phyloP scores from a whole-genome alignment of 2,329 filamentous ascomycete species.

The Alternaria brassicicola region DNA sequence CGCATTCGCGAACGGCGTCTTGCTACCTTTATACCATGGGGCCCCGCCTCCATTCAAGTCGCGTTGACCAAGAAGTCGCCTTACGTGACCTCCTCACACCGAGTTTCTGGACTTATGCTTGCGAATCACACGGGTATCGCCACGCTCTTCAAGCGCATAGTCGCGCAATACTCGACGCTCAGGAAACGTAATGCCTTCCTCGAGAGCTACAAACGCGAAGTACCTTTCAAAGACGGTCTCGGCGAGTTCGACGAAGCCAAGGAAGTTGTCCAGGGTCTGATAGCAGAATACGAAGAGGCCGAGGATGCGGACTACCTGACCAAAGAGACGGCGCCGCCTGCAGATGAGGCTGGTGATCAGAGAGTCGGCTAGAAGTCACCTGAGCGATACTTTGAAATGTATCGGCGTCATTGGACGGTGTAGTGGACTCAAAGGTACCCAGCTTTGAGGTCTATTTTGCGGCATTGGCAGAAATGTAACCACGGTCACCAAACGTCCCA shows the following conservation, averaged over 20 bases:
- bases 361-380: constrained; percentile 26
- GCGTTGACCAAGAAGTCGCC: constrained; percentile 95
- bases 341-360: constrained; percentile 42
- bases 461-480: constrained; percentile 2
- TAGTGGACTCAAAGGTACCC: constrained; percentile 1
- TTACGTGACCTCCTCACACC: constrained; percentile 90
- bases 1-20: constrained; percentile 93
- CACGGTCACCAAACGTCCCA: neutral
- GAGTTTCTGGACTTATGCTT: constrained; percentile 95
- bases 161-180: constrained; percentile 90
- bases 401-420: constrained; percentile 7
- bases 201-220: constrained; percentile 94
- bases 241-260: constrained; percentile 94
- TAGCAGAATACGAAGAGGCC: constrained; percentile 94
- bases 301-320: constrained; percentile 90
- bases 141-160: constrained; percentile 93
- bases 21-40: constrained; percentile 98
- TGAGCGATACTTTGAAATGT: neutral
- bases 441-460: neutral
- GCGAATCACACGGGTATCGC: constrained; percentile 98
- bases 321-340: constrained; percentile 62
- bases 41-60: constrained; percentile 95
- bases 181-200: constrained; percentile 96
- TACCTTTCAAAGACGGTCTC: constrained; percentile 88
- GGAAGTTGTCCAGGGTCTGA: constrained; percentile 88